phyloP scores from a whole-genome alignment of 2,329 filamentous ascomycete genomes.

The Passalora sequoiae region DNA sequence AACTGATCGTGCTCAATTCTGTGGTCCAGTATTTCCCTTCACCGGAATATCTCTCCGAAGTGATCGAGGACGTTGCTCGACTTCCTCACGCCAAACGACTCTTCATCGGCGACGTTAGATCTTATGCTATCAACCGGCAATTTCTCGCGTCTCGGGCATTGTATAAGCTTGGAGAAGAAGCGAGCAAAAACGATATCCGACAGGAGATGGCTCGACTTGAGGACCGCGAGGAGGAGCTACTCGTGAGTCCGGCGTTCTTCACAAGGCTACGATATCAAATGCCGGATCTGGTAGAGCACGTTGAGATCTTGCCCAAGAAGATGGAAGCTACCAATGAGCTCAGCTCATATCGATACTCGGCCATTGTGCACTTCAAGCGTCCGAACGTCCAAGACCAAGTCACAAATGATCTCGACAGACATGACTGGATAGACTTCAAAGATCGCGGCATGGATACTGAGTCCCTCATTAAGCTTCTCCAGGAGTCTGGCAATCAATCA shows the following conservation, averaged over 20 bases:
- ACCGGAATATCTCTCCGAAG: constrained; percentile 10
- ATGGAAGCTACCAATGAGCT: constrained; percentile 16
- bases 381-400: background rate
- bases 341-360: constrained; percentile 12
- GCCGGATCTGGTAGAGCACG: constrained; percentile 9
- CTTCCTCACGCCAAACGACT: constrained; percentile 5
- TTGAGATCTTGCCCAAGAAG: constrained; percentile 15
- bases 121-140: constrained; percentile 9
- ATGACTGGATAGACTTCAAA: constrained; percentile 9
- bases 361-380: constrained; percentile 7
- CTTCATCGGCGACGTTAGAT: constrained; percentile 15
- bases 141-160: constrained; percentile 8
- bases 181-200: constrained; percentile 1
- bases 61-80: constrained; percentile 3
- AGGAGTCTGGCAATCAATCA: background rate
- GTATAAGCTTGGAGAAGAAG: constrained; percentile 8
- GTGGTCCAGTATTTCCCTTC: constrained; percentile 16
- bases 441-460: background rate
- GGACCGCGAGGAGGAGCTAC: constrained; percentile 10
- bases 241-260: constrained; percentile 13
- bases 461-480: constrained; percentile 5
- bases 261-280: constrained; percentile 4
- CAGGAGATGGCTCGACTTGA: constrained; percentile 8
- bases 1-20: constrained; percentile 14
- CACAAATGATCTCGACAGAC: background rate